Conservation (phyloP, 768 basidiomycete species). For the Plicaturopsis crispa region DNA sequence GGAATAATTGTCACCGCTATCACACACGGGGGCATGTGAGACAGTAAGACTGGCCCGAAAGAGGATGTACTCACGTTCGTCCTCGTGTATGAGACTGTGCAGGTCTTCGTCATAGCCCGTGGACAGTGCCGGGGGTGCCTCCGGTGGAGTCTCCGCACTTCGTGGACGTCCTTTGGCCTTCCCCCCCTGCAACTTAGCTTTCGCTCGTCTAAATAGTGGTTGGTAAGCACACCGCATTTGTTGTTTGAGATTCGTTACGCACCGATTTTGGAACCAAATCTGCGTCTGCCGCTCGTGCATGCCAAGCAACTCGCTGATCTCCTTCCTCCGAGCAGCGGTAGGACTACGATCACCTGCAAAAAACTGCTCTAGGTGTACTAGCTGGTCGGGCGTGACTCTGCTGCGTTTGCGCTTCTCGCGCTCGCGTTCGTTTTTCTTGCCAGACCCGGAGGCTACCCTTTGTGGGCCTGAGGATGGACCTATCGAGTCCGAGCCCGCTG, state of each 20-base stretch:
- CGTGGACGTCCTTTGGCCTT: slow-evolving; percentile 36
- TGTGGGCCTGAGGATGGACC: slow-evolving; percentile 27
- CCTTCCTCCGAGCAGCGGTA: slow-evolving; percentile 59
- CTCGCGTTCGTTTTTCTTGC: slow-evolving; percentile 14
- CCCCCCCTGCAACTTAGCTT: slow-evolving; percentile 65
- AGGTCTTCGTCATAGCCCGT: slow-evolving; percentile 52
- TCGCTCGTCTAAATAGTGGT: slow-evolving; percentile 53
- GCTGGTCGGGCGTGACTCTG: slow-evolving; percentile 74
- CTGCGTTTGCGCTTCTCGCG: slow-evolving; percentile 67
- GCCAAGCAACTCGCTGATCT: slow-evolving; percentile 66
- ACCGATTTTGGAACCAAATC: slow-evolving; percentile 89
- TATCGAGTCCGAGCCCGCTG: too few species aligned
- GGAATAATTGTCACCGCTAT: slow-evolving; percentile 71
- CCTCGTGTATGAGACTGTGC: slow-evolving; percentile 63
- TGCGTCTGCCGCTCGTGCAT: slow-evolving; percentile 87
- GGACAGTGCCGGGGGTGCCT: slow-evolving; percentile 43
- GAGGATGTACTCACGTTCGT: slow-evolving; percentile 55
- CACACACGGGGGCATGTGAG: slow-evolving; percentile 3
- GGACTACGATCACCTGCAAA: slow-evolving; percentile 68
- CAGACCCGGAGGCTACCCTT: slow-evolving; percentile 23
- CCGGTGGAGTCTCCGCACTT: slow-evolving; percentile 31
- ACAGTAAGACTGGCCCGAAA: neutral
- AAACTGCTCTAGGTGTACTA: slow-evolving; percentile 65
- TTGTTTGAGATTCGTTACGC: slow-evolving; percentile 7
- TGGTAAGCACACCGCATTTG: neutral